Percentiles rank a stretch among this genome's conserved stretches.
phyloP scores from a whole-genome alignment of 2,329 filamentous ascomycete species.

The Monilinia laxa region DNA sequence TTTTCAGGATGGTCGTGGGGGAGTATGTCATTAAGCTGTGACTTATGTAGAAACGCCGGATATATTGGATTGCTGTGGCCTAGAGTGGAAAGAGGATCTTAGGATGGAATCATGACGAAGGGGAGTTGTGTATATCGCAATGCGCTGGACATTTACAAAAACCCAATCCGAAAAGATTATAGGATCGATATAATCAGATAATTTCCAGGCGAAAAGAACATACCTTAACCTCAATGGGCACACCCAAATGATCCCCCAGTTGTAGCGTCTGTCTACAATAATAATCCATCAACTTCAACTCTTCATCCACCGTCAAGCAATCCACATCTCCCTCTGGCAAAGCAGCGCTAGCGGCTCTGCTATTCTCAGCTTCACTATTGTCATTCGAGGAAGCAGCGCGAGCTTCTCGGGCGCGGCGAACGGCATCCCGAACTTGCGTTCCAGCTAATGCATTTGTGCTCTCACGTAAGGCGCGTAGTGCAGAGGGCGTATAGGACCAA shows the following conservation, averaged over 20 bases:
- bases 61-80: slow-evolving; percentile 54
- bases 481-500: slow-evolving; percentile 83
- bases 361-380: slow-evolving; percentile 40
- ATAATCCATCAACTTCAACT: slow-evolving; percentile 76
- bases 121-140: background rate
- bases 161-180: accelerated
- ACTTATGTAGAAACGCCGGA: slow-evolving; percentile 92
- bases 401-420: slow-evolving; percentile 49
- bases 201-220: slow-evolving; percentile 27
- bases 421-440: slow-evolving; percentile 61
- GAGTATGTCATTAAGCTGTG: slow-evolving; percentile 97
- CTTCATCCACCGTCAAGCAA: slow-evolving; percentile 80
- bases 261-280: slow-evolving; percentile 65
- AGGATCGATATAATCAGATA: background rate
- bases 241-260: slow-evolving; percentile 58
- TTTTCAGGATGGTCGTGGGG: slow-evolving; percentile 83
- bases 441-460: slow-evolving; percentile 79
- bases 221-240: slow-evolving; percentile 61
- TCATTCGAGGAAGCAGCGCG: slow-evolving; percentile 40
- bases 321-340: slow-evolving; percentile 56
- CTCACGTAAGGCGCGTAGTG: slow-evolving; percentile 68
- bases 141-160: too few relatives aligned
- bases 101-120: background rate
- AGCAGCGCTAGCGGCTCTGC: slow-evolving; percentile 31
- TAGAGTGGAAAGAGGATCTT: slow-evolving; percentile 17